A percentile compares a stretch with the other conserved stretches of the same genome.
Conservation (phyloP, 2,329 filamentous ascomycete genomes). For the Penicillium brevicompactum region DNA sequence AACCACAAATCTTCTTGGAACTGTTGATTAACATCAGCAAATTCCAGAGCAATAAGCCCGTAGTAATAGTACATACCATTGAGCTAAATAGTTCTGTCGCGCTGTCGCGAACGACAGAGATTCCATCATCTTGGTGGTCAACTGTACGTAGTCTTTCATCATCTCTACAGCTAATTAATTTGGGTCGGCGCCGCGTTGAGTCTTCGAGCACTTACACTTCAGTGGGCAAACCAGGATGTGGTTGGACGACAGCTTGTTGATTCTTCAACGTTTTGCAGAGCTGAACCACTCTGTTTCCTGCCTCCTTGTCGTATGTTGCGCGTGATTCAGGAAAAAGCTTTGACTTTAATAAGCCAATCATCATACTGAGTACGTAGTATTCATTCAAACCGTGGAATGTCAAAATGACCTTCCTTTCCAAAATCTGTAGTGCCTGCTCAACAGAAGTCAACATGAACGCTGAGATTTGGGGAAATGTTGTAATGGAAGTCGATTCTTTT, state of each 20-base stretch:
- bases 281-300: background rate
- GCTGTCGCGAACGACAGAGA: background rate
- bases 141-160: background rate
- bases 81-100: background rate
- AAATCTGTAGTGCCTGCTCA: background rate
- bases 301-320: background rate
- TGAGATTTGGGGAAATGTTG: background rate
- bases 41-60: background rate
- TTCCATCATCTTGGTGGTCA: background rate
- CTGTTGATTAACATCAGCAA: background rate
- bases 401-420: background rate
- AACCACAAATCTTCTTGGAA: background rate
- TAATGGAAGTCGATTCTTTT: background rate
- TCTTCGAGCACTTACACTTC: background rate
- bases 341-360: background rate
- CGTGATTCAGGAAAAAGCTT: background rate
- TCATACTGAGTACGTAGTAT: background rate
- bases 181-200: background rate
- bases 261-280: background rate
- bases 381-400: background rate
- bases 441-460: background rate
- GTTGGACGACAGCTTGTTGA: background rate
- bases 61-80: background rate
- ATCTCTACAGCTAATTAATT: background rate
- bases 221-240: background rate